phyloP scores from a whole-genome alignment of 108 stramenopile genomes.

The Heterococcus sp. region DNA sequence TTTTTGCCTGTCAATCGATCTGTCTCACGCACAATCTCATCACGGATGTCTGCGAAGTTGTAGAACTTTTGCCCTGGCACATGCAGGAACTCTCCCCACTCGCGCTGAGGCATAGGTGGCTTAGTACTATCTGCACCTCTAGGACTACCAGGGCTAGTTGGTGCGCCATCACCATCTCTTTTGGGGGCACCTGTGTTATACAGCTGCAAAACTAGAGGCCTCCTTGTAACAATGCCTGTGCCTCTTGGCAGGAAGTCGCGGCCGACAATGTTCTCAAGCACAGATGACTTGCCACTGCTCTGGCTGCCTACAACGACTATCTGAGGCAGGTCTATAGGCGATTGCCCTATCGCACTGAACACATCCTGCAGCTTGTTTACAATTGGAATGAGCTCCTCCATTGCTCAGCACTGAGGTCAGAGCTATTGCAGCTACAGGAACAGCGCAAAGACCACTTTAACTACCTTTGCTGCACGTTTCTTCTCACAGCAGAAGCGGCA shows the following conservation, averaged over 20 bases:
- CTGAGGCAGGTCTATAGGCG: conserved; percentile 91
- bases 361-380: conserved; percentile 97
- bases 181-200: conserved; percentile 25
- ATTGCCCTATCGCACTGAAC: conserved; percentile 85
- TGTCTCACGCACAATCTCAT: conserved; percentile 89
- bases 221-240: conserved; percentile 92
- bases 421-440: not conserved
- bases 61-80: conserved; percentile 75
- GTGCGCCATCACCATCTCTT: conserved; percentile 15
- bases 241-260: conserved; percentile 89
- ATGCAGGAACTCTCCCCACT: conserved; percentile 83
- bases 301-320: conserved; percentile 83
- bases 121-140: conserved; percentile 1
- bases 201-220: conserved; percentile 84
- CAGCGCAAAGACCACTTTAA: too few species aligned
- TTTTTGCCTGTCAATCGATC: conserved; percentile 87
- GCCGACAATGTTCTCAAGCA: conserved; percentile 83
- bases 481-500: too few species aligned
- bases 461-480: too few species aligned
- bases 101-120: conserved; percentile 26
- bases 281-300: conserved; percentile 90
- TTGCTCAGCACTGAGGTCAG: conserved; percentile 36
- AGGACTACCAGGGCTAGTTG: not conserved
- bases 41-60: conserved; percentile 79
- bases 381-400: conserved; percentile 97